These are phyloP conservation scores for Oryza punctata DNA, from an alignment of 176 grass and related monocot species.

Conservation along the genomic window DNA sequence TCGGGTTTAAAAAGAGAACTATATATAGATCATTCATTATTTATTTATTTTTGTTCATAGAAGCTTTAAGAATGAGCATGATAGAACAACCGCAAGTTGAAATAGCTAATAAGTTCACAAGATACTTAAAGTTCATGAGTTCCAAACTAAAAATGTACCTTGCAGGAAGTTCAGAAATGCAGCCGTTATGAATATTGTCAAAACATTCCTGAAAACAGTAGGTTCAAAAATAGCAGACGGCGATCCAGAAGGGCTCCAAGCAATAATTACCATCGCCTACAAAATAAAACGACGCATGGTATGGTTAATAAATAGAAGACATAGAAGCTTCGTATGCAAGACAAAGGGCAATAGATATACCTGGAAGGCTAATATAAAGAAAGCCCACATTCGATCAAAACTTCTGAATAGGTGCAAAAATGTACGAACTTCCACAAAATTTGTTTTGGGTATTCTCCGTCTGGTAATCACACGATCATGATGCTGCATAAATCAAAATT, in stretches of 20 bases:
- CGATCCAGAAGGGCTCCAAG: constrained; percentile 75
- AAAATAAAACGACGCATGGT: constrained; percentile 37
- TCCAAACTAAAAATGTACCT: constrained; percentile 48
- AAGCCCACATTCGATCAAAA: constrained; percentile 98
- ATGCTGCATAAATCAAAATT: constrained; percentile 32
- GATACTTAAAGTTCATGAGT: not conserved
- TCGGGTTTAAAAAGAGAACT: not conserved
- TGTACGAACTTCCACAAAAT: constrained; percentile 99
- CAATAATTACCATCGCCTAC: constrained; percentile 96
- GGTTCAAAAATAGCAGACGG: constrained; percentile 63
- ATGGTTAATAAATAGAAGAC: constrained; percentile 12
- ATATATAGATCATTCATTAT: no score
- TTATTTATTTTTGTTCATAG: not conserved
- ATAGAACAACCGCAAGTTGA: not conserved
- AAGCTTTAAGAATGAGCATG: not conserved
- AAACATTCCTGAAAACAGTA: constrained; percentile 80
- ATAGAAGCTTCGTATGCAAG: constrained; percentile 20
- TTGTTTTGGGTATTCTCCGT: constrained; percentile 73
- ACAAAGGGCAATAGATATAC: constrained; percentile 44
- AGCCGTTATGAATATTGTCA: constrained; percentile 94
- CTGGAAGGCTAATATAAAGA: constrained; percentile 95
- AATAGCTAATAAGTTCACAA: constrained; percentile 5
- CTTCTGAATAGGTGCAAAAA: constrained; percentile 96
- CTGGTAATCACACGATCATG: constrained; percentile 42
- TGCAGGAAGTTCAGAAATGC: constrained; percentile 93